Percentiles rank a stretch among this genome's conserved stretches.
These are phyloP conservation scores for Mycena crocata DNA, from an alignment of 768 basidiomycete genomes.

Conservation along the genomic window DNA sequence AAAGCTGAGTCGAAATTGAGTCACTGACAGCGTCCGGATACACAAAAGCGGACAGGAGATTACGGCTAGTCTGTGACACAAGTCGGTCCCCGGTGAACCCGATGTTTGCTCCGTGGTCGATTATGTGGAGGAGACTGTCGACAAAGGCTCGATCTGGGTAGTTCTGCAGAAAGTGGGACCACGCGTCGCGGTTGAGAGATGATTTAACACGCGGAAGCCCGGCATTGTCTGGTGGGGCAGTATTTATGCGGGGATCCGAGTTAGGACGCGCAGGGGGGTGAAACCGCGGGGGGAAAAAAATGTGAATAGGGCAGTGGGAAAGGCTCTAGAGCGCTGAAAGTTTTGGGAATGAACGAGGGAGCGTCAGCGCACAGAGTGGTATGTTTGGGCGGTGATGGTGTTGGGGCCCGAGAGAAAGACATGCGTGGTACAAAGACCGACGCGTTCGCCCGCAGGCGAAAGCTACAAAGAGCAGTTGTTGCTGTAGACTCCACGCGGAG, in stretches of 20 bases:
- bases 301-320: background rate
- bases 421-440: background rate
- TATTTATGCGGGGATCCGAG: constrained; percentile 29
- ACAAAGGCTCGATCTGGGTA: constrained; percentile 30
- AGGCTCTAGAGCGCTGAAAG: no score
- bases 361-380: no score
- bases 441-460: background rate
- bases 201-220: constrained; percentile 9
- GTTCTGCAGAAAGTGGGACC: constrained; percentile 22
- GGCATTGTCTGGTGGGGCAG: background rate
- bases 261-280: constrained; percentile 29
- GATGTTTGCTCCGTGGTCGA: constrained; percentile 30
- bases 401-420: no score
- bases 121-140: constrained; percentile 29
- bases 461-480: background rate
- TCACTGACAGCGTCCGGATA: background rate
- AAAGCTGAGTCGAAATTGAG: background rate
- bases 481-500: constrained; percentile 16
- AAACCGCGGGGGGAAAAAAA: constrained; percentile 21
- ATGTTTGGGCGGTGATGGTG: no score
- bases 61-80: background rate
- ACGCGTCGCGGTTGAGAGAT: constrained; percentile 11
- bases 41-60: background rate
- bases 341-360: no score
- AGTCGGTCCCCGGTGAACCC: constrained; percentile 13